phyloP scores from a whole-genome alignment of 345 rosid species.

The Theobroma cacao region DNA sequence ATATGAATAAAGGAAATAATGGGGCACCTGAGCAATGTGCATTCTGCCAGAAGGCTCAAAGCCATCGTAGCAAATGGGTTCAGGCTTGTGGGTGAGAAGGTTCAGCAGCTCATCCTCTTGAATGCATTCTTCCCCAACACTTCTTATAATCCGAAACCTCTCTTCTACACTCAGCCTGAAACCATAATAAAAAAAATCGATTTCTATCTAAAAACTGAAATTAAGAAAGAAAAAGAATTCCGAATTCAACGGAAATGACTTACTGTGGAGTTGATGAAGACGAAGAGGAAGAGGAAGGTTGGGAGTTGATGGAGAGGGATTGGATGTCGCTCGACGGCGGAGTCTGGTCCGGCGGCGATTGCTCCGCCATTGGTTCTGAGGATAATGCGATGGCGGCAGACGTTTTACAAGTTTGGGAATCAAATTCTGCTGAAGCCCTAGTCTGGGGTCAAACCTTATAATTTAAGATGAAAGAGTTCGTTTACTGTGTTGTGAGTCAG shows the following conservation, averaged over 20 bases:
- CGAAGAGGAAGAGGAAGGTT: conserved; percentile 22
- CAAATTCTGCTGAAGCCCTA: not conserved
- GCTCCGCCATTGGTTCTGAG: conserved; percentile 7
- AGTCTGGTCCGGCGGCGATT: not conserved
- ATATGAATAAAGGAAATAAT: not conserved
- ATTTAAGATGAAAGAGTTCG: no score
- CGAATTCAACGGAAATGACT: not conserved
- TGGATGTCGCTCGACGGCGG: conserved; percentile 12
- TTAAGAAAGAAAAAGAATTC: not conserved
- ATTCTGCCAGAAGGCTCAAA: conserved; percentile 95
- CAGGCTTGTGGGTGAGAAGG: conserved; percentile 70
- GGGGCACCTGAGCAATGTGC: conserved; percentile 99
- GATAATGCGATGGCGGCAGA: not conserved
- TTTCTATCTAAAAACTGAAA: not conserved
- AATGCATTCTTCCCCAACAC: conserved; percentile 86
- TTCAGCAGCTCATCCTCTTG: conserved; percentile 74
- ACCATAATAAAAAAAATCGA: not conserved
- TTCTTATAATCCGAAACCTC: conserved; percentile 63
- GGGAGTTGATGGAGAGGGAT: conserved; percentile 27
- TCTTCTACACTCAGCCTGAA: conserved; percentile 63
- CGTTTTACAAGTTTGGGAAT: not conserved
- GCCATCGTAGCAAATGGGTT: conserved; percentile 87
- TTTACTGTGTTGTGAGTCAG: no score
- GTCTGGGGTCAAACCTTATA: no score
- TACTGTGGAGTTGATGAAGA: conserved; percentile 25